Evolutionary conservation across 192 early-diverging fungal species (phyloP), one percentile per base, ranked within the genome.

Genomic region (Phycomyces nitens): DNA sequence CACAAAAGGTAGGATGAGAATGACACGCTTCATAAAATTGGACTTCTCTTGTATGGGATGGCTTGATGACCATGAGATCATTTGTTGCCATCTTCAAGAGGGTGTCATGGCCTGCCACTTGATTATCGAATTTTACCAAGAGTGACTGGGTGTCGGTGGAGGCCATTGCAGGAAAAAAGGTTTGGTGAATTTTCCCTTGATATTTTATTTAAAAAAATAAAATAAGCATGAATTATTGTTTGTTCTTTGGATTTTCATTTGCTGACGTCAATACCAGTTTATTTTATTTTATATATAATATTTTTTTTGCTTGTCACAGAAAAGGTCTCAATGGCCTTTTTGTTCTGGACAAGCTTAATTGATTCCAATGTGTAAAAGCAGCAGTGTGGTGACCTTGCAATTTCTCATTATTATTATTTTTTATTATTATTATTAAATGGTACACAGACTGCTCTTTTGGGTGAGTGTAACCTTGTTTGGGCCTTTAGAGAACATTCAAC

Each of bases 71-170:
- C 50, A 89, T 78, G 16, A 77, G 51, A 40, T 85, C 86, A 34
- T 79, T 74, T 20, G 83, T 85, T 14, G 83, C 81, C 26, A 81
- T 70, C 10, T 76, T 73, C 38, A 95, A 64, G 3, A 90, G 73
- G 26, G 82, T 80, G 34, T 83, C 83, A 64, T 95, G 94, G 0
- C 94, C 93, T 15, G 88, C 91, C 16, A 96, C 83, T 77, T 96
- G 94, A 60, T 84, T 73, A 49, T 80, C 74, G 40, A 90, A 84
- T 11, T 75, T 77, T 75, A 65, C 24, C 11, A 14, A 47, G 3
- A n/a, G 44, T 47, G 44, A 18, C 44, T 47, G 44, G 12, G 44
- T 14, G 44, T 47, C 15, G 2, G 44, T 14, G 15, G 44, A 47
- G 18, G 44, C 18, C 44, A 47, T 47, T 34, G 7, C 29, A 34